These are phyloP conservation scores for Benincasa hispida DNA, from an alignment of 306 rosid species.

Conservation along the genomic window DNA sequence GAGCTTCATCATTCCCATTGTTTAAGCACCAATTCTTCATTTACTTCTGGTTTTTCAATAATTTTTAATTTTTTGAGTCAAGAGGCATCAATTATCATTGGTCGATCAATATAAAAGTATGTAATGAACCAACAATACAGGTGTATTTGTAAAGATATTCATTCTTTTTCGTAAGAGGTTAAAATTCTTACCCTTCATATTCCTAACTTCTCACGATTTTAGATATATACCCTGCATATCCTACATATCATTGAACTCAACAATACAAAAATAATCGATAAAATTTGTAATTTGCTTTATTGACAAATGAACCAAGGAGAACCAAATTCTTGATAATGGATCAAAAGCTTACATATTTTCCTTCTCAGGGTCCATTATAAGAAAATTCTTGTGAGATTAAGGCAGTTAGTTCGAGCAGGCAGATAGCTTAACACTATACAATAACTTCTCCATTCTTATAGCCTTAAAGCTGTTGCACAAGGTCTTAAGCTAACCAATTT, in stretches of 20 bases:
- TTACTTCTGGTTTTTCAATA: too few relatives aligned
- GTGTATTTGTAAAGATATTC: too few relatives aligned
- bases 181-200: too few relatives aligned
- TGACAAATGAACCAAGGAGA: not conserved
- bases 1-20: not conserved
- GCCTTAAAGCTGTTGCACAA: not conserved
- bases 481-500: constrained; percentile 7
- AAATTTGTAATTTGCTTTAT: not conserved
- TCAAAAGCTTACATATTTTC: not conserved
- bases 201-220: too few relatives aligned
- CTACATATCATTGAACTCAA: too few relatives aligned
- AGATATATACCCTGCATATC: too few relatives aligned
- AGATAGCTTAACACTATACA: not conserved
- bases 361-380: not conserved
- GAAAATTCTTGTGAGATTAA: not conserved
- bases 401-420: not conserved
- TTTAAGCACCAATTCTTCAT: constrained; percentile 6
- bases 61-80: too few relatives aligned
- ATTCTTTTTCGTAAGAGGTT: too few relatives aligned
- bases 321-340: not conserved
- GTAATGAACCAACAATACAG: too few relatives aligned
- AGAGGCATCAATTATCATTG: too few relatives aligned
- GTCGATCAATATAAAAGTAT: too few relatives aligned
- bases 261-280: not conserved
- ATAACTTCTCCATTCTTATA: not conserved